Evolutionary conservation across 768 basidiomycete species (phyloP).

Genomic region (Lactarius quietus): DNA sequence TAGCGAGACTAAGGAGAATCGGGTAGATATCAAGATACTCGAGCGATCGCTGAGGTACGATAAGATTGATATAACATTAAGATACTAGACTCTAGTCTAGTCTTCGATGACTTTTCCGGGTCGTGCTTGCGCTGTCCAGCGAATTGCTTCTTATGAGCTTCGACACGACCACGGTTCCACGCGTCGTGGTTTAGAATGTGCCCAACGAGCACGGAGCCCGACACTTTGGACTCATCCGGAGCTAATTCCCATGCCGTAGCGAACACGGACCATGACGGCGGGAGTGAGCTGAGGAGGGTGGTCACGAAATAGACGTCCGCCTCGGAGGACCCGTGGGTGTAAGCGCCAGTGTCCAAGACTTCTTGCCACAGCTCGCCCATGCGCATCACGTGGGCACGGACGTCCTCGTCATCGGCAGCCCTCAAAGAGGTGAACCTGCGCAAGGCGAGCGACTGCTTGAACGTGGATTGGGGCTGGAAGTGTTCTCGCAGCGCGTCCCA

Average conservation of each 20-base stretch:
- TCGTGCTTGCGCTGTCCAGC: background rate
- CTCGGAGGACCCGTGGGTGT: background rate
- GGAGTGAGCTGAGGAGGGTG: constrained; percentile 15
- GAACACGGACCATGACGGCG: constrained; percentile 21
- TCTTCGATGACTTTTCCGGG: background rate
- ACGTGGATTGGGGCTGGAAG: constrained; percentile 16
- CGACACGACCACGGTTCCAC: constrained; percentile 20
- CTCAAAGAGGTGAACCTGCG: constrained; percentile 4
- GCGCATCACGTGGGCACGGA: constrained; percentile 18
- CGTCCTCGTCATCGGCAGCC: constrained; percentile 16
- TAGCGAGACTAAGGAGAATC: background rate
- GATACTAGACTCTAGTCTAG: background rate
- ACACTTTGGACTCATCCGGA: background rate
- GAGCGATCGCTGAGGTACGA: too few species aligned
- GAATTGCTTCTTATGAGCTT: constrained; percentile 6
- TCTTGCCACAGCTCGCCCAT: constrained; percentile 25
- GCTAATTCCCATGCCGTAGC: constrained; percentile 9
- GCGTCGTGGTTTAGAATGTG: constrained; percentile 21
- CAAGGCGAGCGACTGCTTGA: constrained; percentile 20
- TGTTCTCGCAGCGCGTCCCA: constrained; percentile 18
- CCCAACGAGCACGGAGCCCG: constrained; percentile 5
- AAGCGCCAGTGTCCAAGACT: constrained; percentile 8
- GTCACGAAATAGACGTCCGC: constrained; percentile 10
- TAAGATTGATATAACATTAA: background rate
- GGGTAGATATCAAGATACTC: background rate